Percentiles rank a stretch among this genome's conserved stretches.
phyloP scores from a whole-genome alignment of 306 rosid species.

The Echinosophora koreensis region DNA sequence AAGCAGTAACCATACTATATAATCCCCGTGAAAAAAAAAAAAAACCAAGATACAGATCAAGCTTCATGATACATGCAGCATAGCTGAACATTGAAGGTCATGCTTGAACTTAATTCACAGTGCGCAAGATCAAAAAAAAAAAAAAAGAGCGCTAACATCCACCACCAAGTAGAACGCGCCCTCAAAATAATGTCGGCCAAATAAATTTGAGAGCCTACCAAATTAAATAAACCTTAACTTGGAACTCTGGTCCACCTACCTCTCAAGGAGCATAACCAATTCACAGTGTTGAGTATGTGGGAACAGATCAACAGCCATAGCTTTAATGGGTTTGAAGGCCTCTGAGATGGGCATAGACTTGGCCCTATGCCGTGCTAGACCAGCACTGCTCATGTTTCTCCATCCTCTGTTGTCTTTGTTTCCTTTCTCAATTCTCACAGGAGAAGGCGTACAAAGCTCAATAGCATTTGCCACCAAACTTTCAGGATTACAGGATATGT shows the following conservation, averaged over 20 bases:
- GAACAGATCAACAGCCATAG: slow-evolving; percentile 96
- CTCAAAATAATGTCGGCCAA: slow-evolving; percentile 27
- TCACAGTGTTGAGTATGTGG: slow-evolving; percentile 93
- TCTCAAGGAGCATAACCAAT: slow-evolving; percentile 94
- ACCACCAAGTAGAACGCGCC: background rate
- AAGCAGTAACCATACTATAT: slow-evolving; percentile 1
- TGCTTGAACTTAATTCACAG: slow-evolving; percentile 21
- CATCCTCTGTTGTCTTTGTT: slow-evolving; percentile 87
- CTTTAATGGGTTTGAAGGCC: slow-evolving; percentile 85
- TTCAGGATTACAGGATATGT: slow-evolving; percentile 97
- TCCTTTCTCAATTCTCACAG: slow-evolving; percentile 68
- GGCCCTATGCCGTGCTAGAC: slow-evolving; percentile 88
- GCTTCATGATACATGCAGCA: slow-evolving; percentile 35
- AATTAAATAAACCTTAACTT: slow-evolving; percentile 25
- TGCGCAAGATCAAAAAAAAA: slow-evolving; percentile 29
- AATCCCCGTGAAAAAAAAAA: background rate
- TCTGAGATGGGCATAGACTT: slow-evolving; percentile 95
- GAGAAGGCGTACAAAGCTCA: slow-evolving; percentile 94
- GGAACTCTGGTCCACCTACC: slow-evolving; percentile 54
- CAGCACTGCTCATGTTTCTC: slow-evolving; percentile 90
- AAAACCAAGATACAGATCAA: background rate
- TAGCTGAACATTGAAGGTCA: slow-evolving; percentile 19
- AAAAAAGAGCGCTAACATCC: slow-evolving; percentile 30
- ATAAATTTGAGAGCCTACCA: slow-evolving; percentile 34
- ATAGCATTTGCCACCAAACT: slow-evolving; percentile 95